phyloP scores from a whole-genome alignment of 331 rosid genomes.

The Prunus yedoensis region DNA sequence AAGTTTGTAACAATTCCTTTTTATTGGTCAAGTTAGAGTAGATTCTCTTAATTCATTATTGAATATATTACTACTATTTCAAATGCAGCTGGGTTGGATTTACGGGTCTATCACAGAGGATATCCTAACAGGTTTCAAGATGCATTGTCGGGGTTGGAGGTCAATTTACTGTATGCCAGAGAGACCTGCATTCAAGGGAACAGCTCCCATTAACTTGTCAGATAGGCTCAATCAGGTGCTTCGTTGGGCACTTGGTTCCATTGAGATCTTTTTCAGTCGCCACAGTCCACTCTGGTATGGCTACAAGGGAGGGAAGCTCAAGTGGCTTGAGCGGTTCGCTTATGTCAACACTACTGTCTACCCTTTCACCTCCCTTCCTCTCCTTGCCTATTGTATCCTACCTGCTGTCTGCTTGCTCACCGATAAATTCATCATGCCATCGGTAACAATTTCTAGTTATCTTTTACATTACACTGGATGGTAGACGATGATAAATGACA shows the following conservation, averaged over 20 bases:
- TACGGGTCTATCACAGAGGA: constrained; percentile 93
- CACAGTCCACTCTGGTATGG: constrained; percentile 89
- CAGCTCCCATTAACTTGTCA: constrained; percentile 94
- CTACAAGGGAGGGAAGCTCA: constrained; percentile 75
- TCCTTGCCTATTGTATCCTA: constrained; percentile 78
- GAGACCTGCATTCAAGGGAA: constrained; percentile 84
- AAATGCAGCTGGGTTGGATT: constrained; percentile 89
- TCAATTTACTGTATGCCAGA: constrained; percentile 92
- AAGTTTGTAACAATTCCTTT: constrained; percentile 7
- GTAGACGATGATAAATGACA: background rate
- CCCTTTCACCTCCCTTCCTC: constrained; percentile 91
- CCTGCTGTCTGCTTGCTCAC: constrained; percentile 98
- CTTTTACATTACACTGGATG: background rate
- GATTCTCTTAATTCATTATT: background rate
- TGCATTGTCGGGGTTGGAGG: constrained; percentile 99
- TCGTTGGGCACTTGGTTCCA: constrained; percentile 95
- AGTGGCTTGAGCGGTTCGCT: constrained; percentile 76
- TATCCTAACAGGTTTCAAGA: constrained; percentile 82
- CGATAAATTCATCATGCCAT: constrained; percentile 90
- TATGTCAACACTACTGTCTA: constrained; percentile 83
- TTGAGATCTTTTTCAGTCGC: constrained; percentile 88
- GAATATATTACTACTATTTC: constrained; percentile 19
- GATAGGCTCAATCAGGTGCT: constrained; percentile 95
- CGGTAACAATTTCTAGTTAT: constrained; percentile 45
- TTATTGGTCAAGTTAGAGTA: background rate